Evolutionary conservation across 306 rosid species (phyloP), one percentile per base, ranked within the genome.

Genomic region (Luffa acutangula): DNA sequence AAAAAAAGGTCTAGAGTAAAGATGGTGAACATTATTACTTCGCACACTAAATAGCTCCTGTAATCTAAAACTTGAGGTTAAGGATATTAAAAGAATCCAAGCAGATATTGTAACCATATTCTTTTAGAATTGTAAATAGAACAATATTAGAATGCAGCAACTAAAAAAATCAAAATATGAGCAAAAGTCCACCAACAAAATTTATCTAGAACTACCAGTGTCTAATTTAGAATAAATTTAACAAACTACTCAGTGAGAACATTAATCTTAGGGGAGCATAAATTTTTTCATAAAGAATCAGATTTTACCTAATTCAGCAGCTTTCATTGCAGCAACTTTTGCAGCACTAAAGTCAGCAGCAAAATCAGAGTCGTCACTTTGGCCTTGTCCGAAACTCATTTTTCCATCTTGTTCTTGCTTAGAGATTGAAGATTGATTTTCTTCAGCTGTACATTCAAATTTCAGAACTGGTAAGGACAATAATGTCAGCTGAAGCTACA

Each of bases 271-370:
- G 17, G 75, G 53, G 15, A 73, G 31, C 12, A 14, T 49, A 51
- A 20, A 54, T 78, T 65, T 59, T 39, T 31, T 42, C 10, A 81
- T 9, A 58, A 51, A 56, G 46, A 31, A 36, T 17, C 0, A 82
- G 14, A 67, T 18, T 74, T 52, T 87, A 91, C 97, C 99, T 86
- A 91, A 78, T 88, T 93, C 99, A 84, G 99, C 99, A 81, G 99
- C 99, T 87, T 89, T 93, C 90, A 95, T 90, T 20, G 99, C 99
- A 15, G 97, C 97, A 87, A 88, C 80, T 85, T 95, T 95, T 9
- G 99, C 97, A 81, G 89, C 91, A 85, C 89, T 88, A 36, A 89
- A 12, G 81, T 95, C 89, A 87, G 72, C 88, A 84, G 80, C 86
- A 70, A 45, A 58, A 52, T 87, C 89, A n/a, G 87, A 79, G 63